Conservation (phyloP, 2,329 filamentous ascomycete genomes). For the Cyphellophora attinorum region DNA sequence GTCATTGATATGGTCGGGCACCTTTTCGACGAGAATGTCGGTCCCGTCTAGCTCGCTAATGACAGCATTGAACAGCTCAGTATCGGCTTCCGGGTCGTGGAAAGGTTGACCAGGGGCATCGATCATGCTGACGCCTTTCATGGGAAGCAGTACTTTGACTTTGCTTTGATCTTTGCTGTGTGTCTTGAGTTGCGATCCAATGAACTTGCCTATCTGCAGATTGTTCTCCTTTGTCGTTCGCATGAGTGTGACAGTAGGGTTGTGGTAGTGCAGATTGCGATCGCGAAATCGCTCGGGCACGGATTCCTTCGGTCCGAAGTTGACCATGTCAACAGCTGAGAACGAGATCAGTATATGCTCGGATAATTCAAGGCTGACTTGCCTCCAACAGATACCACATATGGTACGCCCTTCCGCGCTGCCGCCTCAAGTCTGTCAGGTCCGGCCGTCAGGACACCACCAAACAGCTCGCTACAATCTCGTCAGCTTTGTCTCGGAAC, state of each 20-base stretch:
- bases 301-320: constrained; percentile 49
- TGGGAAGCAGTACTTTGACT: constrained; percentile 51
- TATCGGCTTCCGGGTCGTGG: constrained; percentile 39
- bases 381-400: constrained; percentile 43
- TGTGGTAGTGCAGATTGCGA: constrained; percentile 53
- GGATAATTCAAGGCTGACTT: neutral
- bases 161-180: constrained; percentile 29
- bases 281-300: constrained; percentile 46
- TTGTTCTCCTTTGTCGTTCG: constrained; percentile 53
- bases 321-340: constrained; percentile 52
- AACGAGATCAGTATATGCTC: neutral
- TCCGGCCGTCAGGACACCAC: constrained; percentile 54
- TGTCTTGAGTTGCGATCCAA: constrained; percentile 43
- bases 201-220: constrained; percentile 43
- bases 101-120: constrained; percentile 46
- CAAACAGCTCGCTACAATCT: constrained; percentile 49
- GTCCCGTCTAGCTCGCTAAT: constrained; percentile 38
- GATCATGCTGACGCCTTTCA: constrained; percentile 53
- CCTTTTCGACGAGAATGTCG: constrained; percentile 40
- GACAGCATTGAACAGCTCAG: constrained; percentile 38
- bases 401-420: constrained; percentile 47
- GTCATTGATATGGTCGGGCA: constrained; percentile 47
- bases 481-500: no score
- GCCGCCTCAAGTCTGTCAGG: constrained; percentile 48
- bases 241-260: constrained; percentile 57